Evolutionary conservation across 441 rosid species (phyloP), one percentile per base, ranked within the genome.

Genomic region (Adansonia madagascariensis): DNA sequence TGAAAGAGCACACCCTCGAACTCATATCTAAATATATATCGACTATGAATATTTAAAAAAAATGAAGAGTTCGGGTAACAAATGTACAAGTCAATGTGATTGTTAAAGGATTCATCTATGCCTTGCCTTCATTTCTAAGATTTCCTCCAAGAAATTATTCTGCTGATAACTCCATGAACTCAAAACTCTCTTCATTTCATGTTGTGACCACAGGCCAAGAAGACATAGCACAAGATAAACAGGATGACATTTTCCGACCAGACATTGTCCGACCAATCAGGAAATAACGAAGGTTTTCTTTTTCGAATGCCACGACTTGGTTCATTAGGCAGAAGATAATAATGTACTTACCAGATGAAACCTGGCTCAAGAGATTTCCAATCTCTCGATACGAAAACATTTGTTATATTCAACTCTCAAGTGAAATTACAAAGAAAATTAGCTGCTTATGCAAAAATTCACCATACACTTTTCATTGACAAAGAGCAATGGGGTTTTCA

Each of bases 161-260:
- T 46, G 57, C 73, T 6, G 73, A 55, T 49, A 24, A 69, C 20
- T 61, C 61, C 17, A 71, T 27, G 35, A 10, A 50, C 3, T 57
- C 41, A n/a, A 41, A n/a, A 15, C 61, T 49, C 22, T 17, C 8
- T 57, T 71, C 24, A 18, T 69, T 80, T 27, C 63, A 31, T 74
- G 47, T 8, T 55, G 71, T 61, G 71, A 55, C 52, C 18, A 17
- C 89, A 89, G 91, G 90, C 94, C 57, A 90, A 89, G 86, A 85
- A 81, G 85, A 35, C 85, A 31, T 63, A 64, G 80, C 78, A 77
- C 73, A 8, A 39, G 55, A 44, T 39, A 76, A 56, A 73, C 46
- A 11, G 17, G 14, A 12, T 35, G 60, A 77, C 17, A n/a, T 22
- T 71, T 65, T 71, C 57, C 1, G 6, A 63, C 35, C 55, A 31